phyloP scores from a whole-genome alignment of 2,329 filamentous ascomycete species.

The Beauveria sp. region DNA sequence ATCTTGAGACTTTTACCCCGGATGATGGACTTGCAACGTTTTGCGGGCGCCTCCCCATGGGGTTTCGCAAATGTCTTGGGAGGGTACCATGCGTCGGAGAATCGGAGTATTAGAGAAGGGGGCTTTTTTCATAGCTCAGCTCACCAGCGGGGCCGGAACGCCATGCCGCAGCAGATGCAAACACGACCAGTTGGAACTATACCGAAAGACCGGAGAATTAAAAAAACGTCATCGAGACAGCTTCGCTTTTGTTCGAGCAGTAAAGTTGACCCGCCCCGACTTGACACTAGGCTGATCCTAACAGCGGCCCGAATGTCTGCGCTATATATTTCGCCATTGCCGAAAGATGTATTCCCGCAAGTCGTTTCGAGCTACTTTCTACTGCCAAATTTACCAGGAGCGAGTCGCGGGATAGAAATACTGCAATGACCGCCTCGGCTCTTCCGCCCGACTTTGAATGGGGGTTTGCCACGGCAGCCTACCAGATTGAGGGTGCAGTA shows the following conservation, averaged over 20 bases:
- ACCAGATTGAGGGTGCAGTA: conserved; percentile 39
- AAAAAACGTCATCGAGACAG: background rate
- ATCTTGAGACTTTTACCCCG: background rate
- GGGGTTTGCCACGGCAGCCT: conserved; percentile 35
- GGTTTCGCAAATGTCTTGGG: background rate
- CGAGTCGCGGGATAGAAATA: background rate
- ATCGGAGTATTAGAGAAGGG: background rate
- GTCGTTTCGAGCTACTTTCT: background rate
- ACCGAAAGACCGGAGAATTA: conserved; percentile 1
- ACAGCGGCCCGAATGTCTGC: background rate
- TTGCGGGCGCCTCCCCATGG: background rate
- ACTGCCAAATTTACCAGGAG: background rate
- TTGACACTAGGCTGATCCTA: background rate
- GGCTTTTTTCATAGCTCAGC: background rate
- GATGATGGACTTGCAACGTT: conserved; percentile 2
- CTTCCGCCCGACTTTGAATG: conserved; percentile 31
- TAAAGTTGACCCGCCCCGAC: background rate
- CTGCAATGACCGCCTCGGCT: background rate
- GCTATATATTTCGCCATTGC: background rate
- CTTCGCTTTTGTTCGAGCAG: background rate
- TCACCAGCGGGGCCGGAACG: background rate
- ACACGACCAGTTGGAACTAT: background rate
- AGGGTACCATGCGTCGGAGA: conserved; percentile 1
- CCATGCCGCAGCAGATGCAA: background rate
- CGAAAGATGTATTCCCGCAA: background rate